Evolutionary conservation across 164 flowering plant genomes (phyloP).

Genomic region (Annona cherimola): DNA sequence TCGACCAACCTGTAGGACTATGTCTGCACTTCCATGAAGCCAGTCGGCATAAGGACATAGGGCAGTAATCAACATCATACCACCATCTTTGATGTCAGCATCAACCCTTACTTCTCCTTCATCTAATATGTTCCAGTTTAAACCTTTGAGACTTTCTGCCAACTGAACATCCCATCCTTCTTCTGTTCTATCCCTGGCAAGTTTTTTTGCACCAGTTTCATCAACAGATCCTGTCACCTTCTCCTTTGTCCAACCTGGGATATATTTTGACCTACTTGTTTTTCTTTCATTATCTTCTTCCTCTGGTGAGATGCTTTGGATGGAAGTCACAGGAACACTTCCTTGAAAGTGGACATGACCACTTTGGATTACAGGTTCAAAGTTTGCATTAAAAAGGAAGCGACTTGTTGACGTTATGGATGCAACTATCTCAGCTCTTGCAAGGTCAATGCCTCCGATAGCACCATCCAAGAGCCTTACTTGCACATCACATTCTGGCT

Average conservation of each 20-base stretch:
- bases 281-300: constrained; percentile 61
- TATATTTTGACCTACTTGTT: constrained; percentile 37
- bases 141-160: constrained; percentile 83
- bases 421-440: constrained; percentile 93
- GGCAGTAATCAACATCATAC: constrained; percentile 95
- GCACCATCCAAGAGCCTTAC: constrained; percentile 96
- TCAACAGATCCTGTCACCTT: constrained; percentile 41
- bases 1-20: constrained; percentile 72
- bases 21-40: constrained; percentile 97
- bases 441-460: constrained; percentile 94
- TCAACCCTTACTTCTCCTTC: constrained; percentile 94
- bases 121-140: constrained; percentile 89
- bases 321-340: constrained; percentile 77
- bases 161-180: constrained; percentile 85
- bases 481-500: constrained; percentile 98
- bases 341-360: constrained; percentile 99
- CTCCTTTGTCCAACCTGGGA: constrained; percentile 58
- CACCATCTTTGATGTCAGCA: constrained; percentile 99
- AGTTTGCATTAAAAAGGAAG: constrained; percentile 89
- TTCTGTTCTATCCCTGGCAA: constrained; percentile 66
- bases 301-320: constrained; percentile 39
- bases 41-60: constrained; percentile 86
- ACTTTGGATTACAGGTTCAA: constrained; percentile 89
- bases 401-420: constrained; percentile 90
- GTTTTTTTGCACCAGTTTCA: constrained; percentile 55